Conservation (phyloP, 805 yeast genomes). For the Yamadazyma nakazawae region DNA sequence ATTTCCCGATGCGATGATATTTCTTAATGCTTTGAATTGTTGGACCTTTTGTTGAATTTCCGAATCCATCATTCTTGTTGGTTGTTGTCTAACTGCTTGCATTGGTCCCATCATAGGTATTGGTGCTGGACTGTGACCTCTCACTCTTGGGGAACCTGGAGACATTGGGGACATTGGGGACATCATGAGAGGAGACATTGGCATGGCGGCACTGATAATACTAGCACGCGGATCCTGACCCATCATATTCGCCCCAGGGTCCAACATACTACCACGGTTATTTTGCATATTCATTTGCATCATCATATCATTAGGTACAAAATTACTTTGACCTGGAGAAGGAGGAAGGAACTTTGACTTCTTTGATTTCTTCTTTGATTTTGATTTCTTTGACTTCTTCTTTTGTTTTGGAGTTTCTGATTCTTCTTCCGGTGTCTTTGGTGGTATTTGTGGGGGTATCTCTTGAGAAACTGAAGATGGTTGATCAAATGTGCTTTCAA, state of each 20-base stretch:
- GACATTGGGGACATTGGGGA: background rate
- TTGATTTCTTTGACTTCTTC: conserved; percentile 4
- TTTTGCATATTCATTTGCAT: conserved; percentile 3
- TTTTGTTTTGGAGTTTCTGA: background rate
- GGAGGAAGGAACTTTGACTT: background rate
- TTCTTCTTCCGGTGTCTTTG: conserved; percentile 2
- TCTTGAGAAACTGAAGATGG: background rate
- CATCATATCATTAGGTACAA: conserved; percentile 1
- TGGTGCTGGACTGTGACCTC: background rate
- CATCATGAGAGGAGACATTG: conserved; percentile 1
- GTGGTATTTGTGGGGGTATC: conserved; percentile 1
- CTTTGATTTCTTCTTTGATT: conserved; percentile 1
- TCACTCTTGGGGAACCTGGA: background rate
- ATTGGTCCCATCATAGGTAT: background rate
- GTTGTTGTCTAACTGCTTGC: background rate
- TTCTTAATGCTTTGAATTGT: conserved; percentile 32
- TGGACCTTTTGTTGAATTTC: conserved; percentile 30
- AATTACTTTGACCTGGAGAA: background rate
- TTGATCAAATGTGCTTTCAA: background rate
- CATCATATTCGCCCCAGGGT: conserved; percentile 5
- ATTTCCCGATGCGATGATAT: conserved; percentile 38
- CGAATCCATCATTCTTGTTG: conserved; percentile 16
- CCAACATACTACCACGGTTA: conserved; percentile 5
- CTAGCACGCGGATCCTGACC: conserved; percentile 5
- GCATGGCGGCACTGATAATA: conserved; percentile 3